Evolutionary conservation across 768 basidiomycete species (phyloP), one percentile per base, ranked within the genome.

Genomic region (Kwoniella europaea): DNA sequence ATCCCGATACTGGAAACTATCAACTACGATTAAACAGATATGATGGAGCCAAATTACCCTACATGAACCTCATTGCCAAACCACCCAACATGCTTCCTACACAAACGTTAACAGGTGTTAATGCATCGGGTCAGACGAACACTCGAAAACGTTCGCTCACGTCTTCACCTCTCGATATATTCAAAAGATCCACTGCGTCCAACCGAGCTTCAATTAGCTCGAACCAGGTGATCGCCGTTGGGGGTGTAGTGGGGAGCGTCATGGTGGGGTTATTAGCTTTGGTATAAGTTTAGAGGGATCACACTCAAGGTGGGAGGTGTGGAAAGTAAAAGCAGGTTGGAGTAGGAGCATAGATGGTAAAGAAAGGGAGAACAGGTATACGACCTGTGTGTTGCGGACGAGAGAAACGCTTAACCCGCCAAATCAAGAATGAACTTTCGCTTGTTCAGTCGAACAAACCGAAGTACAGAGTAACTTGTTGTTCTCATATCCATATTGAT

Each of bases 21-120:
- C 90, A 91, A 73, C 87, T 98, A 4, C 91, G 91, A 76, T 72
- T 98, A 65, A 92, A 90, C 86, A 84, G 88, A 74, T 92, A 87
- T 67, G 92, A 96, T 76, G 94, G 93, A 1, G 78, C 88, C 0
- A 91, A 92, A 1, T 82, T 93, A 44, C 87, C 92, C 0, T 92
- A 92, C 5, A 76, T 85, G 75, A 83, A 82, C 73, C 74, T 83
- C 61, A 74, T 74, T 16, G 80, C 91, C n/a, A 64, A 86, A 15
- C 88, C 90, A 10, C 93, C 94, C 27, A 91, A 89, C 84, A 96
- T 97, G 94, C 85, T 93, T 41, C 94, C 94, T 2, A 91, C 91
- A 4, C 86, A 86, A 74, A 56, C 79, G 57, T 85, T 96, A 68
- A 87, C 91, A n/a, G 84, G 83, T 56, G 77, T 76, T 20, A 84